Base-by-base conservation (phyloP, 176 grass and related monocot genomes). In the Pharus latifolius region DNA sequence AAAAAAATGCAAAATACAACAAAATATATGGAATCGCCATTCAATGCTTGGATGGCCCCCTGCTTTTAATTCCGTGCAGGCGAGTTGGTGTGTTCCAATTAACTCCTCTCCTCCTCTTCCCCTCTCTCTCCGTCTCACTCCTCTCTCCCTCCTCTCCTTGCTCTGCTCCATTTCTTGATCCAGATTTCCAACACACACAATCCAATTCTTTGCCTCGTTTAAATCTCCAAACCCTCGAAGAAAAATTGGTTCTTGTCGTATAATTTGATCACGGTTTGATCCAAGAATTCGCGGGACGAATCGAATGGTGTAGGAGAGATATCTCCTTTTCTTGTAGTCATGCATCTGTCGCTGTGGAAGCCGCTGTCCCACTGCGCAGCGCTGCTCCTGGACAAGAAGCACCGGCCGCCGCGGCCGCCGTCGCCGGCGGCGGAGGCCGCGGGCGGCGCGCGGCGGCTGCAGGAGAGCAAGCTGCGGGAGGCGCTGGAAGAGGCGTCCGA, bases 281-380 rank as follows among this genome's bases (percentile, higher is more conserved):
- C 56, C 32, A 10, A 50, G 31, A 69, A 85, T 74, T 79, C 52
- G 70, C 31, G 33, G 15, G 82, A 60, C 27, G 37, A 74, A 56
- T 82, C 67, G 60, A 78, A 88, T 92, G 82, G 59, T 74, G 59
- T 71, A 79, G 50, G 55, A 47, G 61, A 41, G 54, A 61, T 34
- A 15, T 64, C 17, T 24, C 43, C 32, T 65, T 73, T 58, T 59
- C n/a, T 42, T 58, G 32, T 12, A 29, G 66, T 42, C 46, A 99
- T 99, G 95, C 95, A 91, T 99, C 72, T 99, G 28, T 94, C 95
- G 72, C 52, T 99, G 17, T 99, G 95, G 95, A 99, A 99, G 77
- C 95, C 87, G 78, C 73, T 99, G 42, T 94, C 95, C 42, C 87
- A 94, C 77, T 99, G 95, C 80, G 95, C 95, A 27, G 69, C 95